Evolutionary conservation across 805 yeast species (phyloP).

Genomic region (Lipomyces kockii): DNA sequence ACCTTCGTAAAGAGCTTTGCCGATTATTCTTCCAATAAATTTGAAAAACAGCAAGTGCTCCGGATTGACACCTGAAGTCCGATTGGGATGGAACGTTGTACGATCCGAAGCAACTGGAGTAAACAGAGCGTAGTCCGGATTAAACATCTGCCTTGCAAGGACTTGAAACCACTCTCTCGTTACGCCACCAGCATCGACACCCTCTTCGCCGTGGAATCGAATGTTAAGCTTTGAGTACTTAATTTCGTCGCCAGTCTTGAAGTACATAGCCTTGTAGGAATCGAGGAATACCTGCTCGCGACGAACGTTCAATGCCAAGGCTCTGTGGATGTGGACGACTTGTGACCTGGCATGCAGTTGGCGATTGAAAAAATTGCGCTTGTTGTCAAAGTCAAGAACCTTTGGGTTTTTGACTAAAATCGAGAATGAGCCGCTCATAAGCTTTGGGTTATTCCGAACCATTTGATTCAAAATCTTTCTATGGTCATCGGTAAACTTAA

Average conservation of each 20-base stretch:
- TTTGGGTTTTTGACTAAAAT: constrained; percentile 85
- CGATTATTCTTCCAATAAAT: constrained; percentile 91
- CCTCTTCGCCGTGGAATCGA: constrained; percentile 89
- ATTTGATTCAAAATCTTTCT: constrained; percentile 85
- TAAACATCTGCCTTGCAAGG: constrained; percentile 89
- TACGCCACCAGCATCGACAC: constrained; percentile 98
- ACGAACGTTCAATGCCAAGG: constrained; percentile 69
- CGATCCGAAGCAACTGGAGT: constrained; percentile 89
- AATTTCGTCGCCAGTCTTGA: constrained; percentile 74
- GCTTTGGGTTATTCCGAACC: constrained; percentile 87
- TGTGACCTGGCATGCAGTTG: constrained; percentile 60
- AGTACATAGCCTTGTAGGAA: constrained; percentile 80
- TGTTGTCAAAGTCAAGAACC: constrained; percentile 92
- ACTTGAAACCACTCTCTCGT: constrained; percentile 98
- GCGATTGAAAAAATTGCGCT: constrained; percentile 80
- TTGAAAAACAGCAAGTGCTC: constrained; percentile 92
- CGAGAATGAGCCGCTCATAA: constrained; percentile 95
- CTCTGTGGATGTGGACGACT: constrained; percentile 44
- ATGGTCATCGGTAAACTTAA: constrained; percentile 86
- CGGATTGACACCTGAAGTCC: constrained; percentile 90
- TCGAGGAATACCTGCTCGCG: constrained; percentile 92
- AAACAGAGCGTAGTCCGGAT: constrained; percentile 91
- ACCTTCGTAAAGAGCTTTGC: constrained; percentile 88
- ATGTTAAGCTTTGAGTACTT: constrained; percentile 74
- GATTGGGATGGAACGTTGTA: constrained; percentile 93